Base-by-base conservation (phyloP, 306 rosid species). In the Crataegus laevigata region DNA sequence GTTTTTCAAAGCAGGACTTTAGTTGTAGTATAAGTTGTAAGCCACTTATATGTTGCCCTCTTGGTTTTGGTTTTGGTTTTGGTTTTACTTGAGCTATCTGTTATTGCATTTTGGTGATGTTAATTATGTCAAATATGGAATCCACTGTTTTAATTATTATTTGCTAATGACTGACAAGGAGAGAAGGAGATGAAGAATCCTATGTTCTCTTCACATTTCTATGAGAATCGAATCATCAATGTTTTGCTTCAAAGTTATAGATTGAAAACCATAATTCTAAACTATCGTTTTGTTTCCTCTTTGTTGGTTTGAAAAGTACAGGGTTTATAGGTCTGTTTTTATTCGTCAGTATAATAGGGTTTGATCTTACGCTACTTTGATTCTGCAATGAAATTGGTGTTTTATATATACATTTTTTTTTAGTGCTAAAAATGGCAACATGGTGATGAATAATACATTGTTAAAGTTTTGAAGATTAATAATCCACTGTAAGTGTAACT, bases 401-500 rank as follows among this genome's bases (percentile, higher is more conserved):
- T 50, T 62, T 32, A 28, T 60, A 14, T 32, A 28, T 60, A 14
- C 60, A 66, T 58, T 10, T 61, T 64, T 58, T 76, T 40, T 65
- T 62, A n/a, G 63, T 77, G 43, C 47, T 58, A 70, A 64, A 66
- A 63, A 36, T 72, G 69, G 58, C 66, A 80, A 80, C 63, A 9
- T 81, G 68, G 45, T 83, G 29, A 79, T 82, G 74, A 71, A 81
- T 84, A 36, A 36, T 36, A 36, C 40, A 38, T 85, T 80, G 25
- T 78, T 75, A 82, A 74, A 71, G 43, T 70, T 84, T 74, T 73
- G 87, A 82, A 82, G 84, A 80, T 80, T 76, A 84, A 82, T 75
- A 89, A 85, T 67, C 75, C 73, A 50, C 65, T 80, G 80, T 43
- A 87, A 74, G 76, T 68, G 80, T 77, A 90, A 90, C 98, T 87